These are phyloP conservation scores for Melastoma candidum DNA, from an alignment of 441 rosid species.

Conservation along the genomic window DNA sequence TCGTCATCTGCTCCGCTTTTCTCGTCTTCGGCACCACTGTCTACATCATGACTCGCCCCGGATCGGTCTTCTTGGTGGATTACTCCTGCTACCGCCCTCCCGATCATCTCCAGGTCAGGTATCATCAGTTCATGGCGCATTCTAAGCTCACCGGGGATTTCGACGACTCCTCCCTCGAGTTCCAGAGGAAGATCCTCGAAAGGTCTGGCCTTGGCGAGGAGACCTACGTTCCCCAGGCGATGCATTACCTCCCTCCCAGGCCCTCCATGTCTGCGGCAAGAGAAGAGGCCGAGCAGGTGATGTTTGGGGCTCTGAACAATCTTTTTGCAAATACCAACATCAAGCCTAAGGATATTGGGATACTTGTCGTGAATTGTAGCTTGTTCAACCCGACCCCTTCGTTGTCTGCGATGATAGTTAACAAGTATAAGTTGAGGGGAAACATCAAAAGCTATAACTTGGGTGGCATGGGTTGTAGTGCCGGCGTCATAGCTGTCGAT, in stretches of 20 bases:
- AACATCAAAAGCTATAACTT: conserved; percentile 67
- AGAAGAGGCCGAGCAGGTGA: conserved; percentile 84
- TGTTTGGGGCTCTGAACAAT: conserved; percentile 66
- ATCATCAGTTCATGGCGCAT: conserved; percentile 50
- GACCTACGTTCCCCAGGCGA: conserved; percentile 62
- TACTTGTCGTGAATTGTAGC: conserved; percentile 80
- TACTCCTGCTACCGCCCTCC: conserved; percentile 75
- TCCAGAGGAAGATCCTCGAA: conserved; percentile 67
- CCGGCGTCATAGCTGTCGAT: conserved; percentile 79
- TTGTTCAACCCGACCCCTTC: conserved; percentile 89
- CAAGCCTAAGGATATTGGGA: conserved; percentile 65
- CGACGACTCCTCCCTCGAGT: conserved; percentile 61
- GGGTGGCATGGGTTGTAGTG: conserved; percentile 98
- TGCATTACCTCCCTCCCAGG: conserved; percentile 58
- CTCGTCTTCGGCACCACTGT: conserved; percentile 47
- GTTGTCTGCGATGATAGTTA: conserved; percentile 67
- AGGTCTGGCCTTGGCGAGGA: conserved; percentile 92
- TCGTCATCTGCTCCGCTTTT: conserved; percentile 39
- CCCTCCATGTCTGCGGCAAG: conserved; percentile 76
- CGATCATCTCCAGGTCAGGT: conserved; percentile 30
- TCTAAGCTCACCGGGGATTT: conserved; percentile 47
- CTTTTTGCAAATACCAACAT: conserved; percentile 57
- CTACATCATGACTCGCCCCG: conserved; percentile 61
- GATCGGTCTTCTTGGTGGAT: conserved; percentile 64
- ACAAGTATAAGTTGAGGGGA: conserved; percentile 73